Evolutionary conservation across 352 stramenopile genomes (phyloP).

Genomic region (Phytophthora lateralis): DNA sequence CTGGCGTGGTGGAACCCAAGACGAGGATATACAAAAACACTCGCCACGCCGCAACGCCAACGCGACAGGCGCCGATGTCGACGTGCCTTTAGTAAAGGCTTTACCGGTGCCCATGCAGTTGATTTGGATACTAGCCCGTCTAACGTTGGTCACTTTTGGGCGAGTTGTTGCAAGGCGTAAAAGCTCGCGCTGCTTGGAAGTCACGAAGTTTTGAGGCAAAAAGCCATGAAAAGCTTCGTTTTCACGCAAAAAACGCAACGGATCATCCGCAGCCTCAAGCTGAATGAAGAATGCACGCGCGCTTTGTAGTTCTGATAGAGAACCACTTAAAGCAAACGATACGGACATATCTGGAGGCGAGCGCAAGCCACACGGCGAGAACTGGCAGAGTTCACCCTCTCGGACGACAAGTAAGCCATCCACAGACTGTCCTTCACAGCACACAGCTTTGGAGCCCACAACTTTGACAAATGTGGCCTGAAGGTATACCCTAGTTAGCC

Average conservation of each 20-base stretch:
- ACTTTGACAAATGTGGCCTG: conserved; percentile 49
- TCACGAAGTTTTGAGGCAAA: conserved; percentile 45
- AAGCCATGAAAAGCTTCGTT: conserved; percentile 63
- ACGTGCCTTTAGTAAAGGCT: neutral
- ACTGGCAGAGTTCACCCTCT: conserved; percentile 54
- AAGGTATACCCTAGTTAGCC: neutral
- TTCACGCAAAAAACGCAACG: conserved; percentile 50
- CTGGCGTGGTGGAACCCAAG: conserved; percentile 52
- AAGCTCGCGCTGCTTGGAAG: conserved; percentile 23
- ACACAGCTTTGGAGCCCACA: conserved; percentile 57
- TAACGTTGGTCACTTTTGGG: conserved; percentile 6
- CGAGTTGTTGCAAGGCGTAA: conserved; percentile 13
- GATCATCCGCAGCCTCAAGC: conserved; percentile 51
- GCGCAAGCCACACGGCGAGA: conserved; percentile 44
- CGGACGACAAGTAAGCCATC: conserved; percentile 59
- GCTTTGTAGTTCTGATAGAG: conserved; percentile 37
- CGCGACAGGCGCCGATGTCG: conserved; percentile 14
- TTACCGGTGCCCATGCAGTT: conserved; percentile 15
- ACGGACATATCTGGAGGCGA: conserved; percentile 52
- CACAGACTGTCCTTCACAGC: conserved; percentile 57
- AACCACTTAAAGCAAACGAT: conserved; percentile 55
- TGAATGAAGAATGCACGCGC: conserved; percentile 60
- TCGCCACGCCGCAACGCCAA: conserved; percentile 42
- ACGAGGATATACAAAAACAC: conserved; percentile 58
- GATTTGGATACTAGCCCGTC: conserved; percentile 11